Conservation (phyloP, 177 flowering plant species). For the Vitis hybrid region DNA sequence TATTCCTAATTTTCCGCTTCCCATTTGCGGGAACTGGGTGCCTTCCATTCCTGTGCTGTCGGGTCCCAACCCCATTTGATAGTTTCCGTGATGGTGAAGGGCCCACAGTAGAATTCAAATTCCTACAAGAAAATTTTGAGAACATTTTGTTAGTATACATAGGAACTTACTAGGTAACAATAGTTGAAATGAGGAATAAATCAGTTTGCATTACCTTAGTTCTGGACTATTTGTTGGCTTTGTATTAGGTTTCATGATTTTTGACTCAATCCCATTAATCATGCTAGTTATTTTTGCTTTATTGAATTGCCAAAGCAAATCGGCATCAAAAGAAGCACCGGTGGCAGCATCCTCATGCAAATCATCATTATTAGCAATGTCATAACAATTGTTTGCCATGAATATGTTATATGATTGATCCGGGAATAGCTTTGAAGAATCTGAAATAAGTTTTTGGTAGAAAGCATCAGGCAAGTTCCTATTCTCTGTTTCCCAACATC, state of each 20-base stretch:
- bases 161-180: not conserved
- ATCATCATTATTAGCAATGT: conserved; percentile 46
- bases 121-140: conserved; percentile 29
- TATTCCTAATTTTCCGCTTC: conserved; percentile 41
- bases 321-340: conserved; percentile 87
- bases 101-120: conserved; percentile 23
- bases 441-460: conserved; percentile 58
- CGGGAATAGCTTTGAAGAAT: conserved; percentile 43
- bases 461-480: conserved; percentile 41
- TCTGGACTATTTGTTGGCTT: conserved; percentile 59
- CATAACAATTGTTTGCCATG: conserved; percentile 40
- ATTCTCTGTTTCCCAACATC: conserved; percentile 55
- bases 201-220: conserved; percentile 41
- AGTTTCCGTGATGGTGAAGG: conserved; percentile 50
- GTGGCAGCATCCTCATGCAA: conserved; percentile 84
- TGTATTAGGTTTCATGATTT: conserved; percentile 41
- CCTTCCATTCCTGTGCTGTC: conserved; percentile 28
- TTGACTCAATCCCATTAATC: conserved; percentile 42
- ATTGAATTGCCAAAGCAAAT: conserved; percentile 82
- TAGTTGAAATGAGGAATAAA: not conserved
- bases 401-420: conserved; percentile 49
- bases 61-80: conserved; percentile 25
- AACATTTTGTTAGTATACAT: not conserved
- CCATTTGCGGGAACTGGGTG: conserved; percentile 33
- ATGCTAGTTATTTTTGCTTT: conserved; percentile 47